Base-by-base conservation (phyloP, 345 rosid genomes). In the Cardamine chenopodiifolia region DNA sequence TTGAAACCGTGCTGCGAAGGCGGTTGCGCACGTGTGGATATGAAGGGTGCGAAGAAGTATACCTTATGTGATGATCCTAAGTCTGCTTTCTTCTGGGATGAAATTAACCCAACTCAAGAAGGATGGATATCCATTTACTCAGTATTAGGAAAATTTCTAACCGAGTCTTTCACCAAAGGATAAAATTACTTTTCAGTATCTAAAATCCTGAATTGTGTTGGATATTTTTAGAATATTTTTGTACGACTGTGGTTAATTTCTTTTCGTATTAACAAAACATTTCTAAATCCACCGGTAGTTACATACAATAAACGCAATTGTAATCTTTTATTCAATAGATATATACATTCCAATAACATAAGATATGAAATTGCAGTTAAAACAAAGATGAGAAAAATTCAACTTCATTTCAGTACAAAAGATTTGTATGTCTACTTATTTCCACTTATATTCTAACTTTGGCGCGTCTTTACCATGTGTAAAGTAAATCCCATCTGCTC, bases 1-100 rank as follows among this genome's bases (percentile, higher is more conserved):
- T 48, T 85, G 62, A 69, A 45, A 76, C 87, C 88, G 10, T 88
- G 92, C 1, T 88, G 92, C 4, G 25, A 54, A 4, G 89, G 86
- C 2, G 48, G 37, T 2, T 88, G 92, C 37, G 90, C 82, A 31
- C 55, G 47, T 26, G 78, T 82, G 22, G 78, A 42, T 37, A 14
- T 6, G 14, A 72, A 58, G 19, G 83, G 86, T 18, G 44, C 4
- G 39, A 80, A 79, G 66, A 69, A 45, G 78, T 83, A 81, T 28
- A 75, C 62, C 25, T 23, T 23, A 11, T 85, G 89, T 14, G 58
- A 64, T 28, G 60, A 82, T 19, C 89, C 86, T 5, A 37, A 34
- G 29, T 37, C 67, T 11, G 20, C 77, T 7, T 83, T 85, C 82
- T 85, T 85, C 18, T 85, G 89, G 85, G 88, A 83, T 70, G 9